Conservation (phyloP, 805 yeast species). For the Saturnispora gosingensis region DNA sequence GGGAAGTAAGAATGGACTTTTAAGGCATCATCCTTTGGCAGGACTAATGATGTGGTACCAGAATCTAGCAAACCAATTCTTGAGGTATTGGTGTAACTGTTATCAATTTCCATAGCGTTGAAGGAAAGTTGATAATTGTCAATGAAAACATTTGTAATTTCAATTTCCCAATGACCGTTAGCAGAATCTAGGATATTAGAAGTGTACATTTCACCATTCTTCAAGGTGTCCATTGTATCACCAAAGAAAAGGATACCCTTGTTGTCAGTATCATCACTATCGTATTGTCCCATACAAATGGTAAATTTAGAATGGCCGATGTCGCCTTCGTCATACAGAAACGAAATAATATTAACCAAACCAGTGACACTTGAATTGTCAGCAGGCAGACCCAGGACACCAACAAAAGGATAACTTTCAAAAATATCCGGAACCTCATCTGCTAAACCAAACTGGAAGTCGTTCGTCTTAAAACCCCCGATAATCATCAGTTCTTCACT, state of each 20-base stretch:
- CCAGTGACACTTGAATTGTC: constrained; percentile 28
- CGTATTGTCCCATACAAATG: constrained; percentile 32
- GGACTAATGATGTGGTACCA: constrained; percentile 55
- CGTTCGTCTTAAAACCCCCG: constrained; percentile 29
- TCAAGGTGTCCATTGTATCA: constrained; percentile 29
- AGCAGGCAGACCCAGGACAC: constrained; percentile 52
- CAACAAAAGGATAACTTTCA: constrained; percentile 43
- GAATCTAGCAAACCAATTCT: constrained; percentile 49
- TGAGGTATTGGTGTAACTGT: constrained; percentile 14
- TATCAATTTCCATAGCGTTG: constrained; percentile 17
- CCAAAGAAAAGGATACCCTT: constrained; percentile 40
- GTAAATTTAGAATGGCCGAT: constrained; percentile 36
- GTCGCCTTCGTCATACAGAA: constrained; percentile 26
- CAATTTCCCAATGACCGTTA: constrained; percentile 44
- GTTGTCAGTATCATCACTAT: constrained; percentile 18
- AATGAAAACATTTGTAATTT: constrained; percentile 30
- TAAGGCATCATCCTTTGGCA: constrained; percentile 47
- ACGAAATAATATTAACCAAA: constrained; percentile 33
- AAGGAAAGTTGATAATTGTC: constrained; percentile 29
- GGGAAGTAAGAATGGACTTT: constrained; percentile 43
- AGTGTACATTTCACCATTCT: constrained; percentile 34
- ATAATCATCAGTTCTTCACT: constrained; percentile 28
- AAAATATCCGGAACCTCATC: constrained; percentile 44
- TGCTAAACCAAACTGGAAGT: constrained; percentile 48
- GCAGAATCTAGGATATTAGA: constrained; percentile 26